Evolutionary conservation across 805 yeast species (phyloP).

Genomic region (Candida tallmaniae): DNA sequence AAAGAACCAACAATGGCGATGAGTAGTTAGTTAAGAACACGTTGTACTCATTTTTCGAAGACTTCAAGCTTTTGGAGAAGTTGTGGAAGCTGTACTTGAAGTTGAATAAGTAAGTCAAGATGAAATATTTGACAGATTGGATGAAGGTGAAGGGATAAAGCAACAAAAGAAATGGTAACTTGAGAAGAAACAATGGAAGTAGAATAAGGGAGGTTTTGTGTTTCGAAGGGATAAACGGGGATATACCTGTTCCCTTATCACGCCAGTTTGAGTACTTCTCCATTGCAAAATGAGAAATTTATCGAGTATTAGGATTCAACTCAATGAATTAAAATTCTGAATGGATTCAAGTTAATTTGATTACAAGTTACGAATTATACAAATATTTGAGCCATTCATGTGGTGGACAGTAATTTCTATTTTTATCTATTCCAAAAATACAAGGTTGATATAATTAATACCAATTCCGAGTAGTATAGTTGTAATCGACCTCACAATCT

Average conservation of each 20-base stretch:
- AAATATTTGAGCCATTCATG: too few relatives aligned
- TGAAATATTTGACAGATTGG: slow-evolving; percentile 15
- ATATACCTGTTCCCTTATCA: slow-evolving; percentile 90
- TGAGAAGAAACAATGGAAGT: slow-evolving; percentile 15
- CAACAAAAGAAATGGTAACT: slow-evolving; percentile 26
- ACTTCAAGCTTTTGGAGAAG: slow-evolving; percentile 38
- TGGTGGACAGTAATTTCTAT: too few relatives aligned
- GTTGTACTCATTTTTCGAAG: neutral
- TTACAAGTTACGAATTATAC: too few relatives aligned
- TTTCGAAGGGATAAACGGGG: slow-evolving; percentile 70
- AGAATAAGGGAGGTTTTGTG: slow-evolving; percentile 12
- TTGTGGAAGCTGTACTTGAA: slow-evolving; percentile 39
- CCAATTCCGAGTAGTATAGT: too few relatives aligned
- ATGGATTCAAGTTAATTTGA: too few relatives aligned
- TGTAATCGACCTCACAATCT: too few relatives aligned
- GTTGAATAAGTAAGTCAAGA: slow-evolving; percentile 26
- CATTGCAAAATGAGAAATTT: too few relatives aligned
- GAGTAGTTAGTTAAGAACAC: slow-evolving; percentile 49
- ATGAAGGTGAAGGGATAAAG: slow-evolving; percentile 13
- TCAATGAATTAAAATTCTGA: too few relatives aligned
- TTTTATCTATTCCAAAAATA: too few relatives aligned
- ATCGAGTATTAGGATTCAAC: too few relatives aligned
- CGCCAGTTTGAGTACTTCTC: slow-evolving; percentile 82
- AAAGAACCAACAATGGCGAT: slow-evolving; percentile 9
- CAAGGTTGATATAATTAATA: too few relatives aligned